These are phyloP conservation scores for Entophlyctis luteolus DNA, from an alignment of 192 early-diverging fungal genomes.

Conservation along the genomic window DNA sequence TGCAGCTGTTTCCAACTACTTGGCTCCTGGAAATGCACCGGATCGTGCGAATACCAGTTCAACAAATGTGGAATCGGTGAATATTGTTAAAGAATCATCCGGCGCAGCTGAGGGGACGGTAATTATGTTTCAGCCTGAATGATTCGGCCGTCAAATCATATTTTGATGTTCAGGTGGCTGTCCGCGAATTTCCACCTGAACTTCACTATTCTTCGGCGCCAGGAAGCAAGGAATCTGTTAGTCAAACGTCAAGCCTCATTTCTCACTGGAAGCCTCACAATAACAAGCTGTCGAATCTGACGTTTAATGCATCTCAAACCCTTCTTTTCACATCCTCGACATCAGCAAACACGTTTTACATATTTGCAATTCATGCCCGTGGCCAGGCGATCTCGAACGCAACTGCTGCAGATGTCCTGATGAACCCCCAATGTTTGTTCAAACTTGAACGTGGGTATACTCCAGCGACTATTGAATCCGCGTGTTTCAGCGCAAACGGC, in stretches of 20 bases:
- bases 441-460: constrained; percentile 76
- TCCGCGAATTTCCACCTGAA: constrained; percentile 15
- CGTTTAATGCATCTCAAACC: constrained; percentile 64
- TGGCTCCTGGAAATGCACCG: constrained; percentile 31
- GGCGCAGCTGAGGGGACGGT: no score
- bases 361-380: constrained; percentile 52
- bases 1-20: constrained; percentile 64
- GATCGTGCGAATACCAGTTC: no score
- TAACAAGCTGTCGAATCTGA: constrained; percentile 58
- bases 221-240: not conserved
- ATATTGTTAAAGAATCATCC: no score
- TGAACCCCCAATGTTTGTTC: constrained; percentile 49
- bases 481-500: constrained; percentile 66
- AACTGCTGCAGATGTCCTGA: not conserved
- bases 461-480: constrained; percentile 62
- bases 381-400: not conserved
- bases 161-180: not conserved
- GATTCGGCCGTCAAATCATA: not conserved
- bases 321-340: constrained; percentile 66
- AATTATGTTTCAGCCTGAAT: no score
- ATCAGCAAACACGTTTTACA: constrained; percentile 70
- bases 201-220: not conserved
- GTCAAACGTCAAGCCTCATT: constrained; percentile 35
- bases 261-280: constrained; percentile 71
- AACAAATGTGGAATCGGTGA: no score